Evolutionary conservation across 192 early-diverging fungal species (phyloP).

Genomic region (Allomyces arbusculus): DNA sequence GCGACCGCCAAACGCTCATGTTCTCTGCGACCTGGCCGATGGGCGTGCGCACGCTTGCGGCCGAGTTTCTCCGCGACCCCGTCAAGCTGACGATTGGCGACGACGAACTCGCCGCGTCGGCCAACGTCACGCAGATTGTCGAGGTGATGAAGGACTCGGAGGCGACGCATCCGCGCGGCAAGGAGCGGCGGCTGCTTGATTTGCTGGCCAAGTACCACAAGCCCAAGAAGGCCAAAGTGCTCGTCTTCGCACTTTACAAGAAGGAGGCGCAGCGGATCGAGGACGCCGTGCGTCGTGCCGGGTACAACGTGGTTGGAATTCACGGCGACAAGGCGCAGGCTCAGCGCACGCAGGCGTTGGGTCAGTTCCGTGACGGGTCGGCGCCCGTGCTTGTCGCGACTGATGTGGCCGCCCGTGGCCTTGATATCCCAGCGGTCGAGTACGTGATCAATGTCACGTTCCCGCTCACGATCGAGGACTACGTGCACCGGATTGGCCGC

Average conservation of each 20-base stretch:
- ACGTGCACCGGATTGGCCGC: slow-evolving; percentile 82
- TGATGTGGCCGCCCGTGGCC: slow-evolving; percentile 91
- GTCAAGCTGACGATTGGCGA: slow-evolving; percentile 97
- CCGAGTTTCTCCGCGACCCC: slow-evolving; percentile 76
- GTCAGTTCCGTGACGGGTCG: slow-evolving; percentile 70
- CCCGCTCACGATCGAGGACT: slow-evolving; percentile 92
- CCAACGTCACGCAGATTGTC: slow-evolving; percentile 77
- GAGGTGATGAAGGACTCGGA: slow-evolving; percentile 74
- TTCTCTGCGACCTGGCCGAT: slow-evolving; percentile 99
- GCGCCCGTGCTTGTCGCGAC: slow-evolving; percentile 92
- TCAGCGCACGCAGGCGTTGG: slow-evolving; percentile 90
- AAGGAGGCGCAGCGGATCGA: slow-evolving; percentile 80
- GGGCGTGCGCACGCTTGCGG: slow-evolving; percentile 76
- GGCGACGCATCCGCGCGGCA: slow-evolving; percentile 29
- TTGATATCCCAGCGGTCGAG: slow-evolving; percentile 79
- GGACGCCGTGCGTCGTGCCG: slow-evolving; percentile 66
- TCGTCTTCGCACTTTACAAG: slow-evolving; percentile 92
- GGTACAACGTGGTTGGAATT: slow-evolving; percentile 81
- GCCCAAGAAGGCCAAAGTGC: slow-evolving; percentile 60
- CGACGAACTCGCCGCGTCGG: slow-evolving; percentile 72
- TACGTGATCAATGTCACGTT: slow-evolving; percentile 93
- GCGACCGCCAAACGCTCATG: slow-evolving; percentile 92
- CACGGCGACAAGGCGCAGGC: slow-evolving; percentile 92
- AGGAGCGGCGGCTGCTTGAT: slow-evolving; percentile 8
- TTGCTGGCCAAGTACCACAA: slow-evolving; percentile 62